Conservation (phyloP, 2,329 filamentous ascomycete genomes). For the Ampelomyces quisqualis region DNA sequence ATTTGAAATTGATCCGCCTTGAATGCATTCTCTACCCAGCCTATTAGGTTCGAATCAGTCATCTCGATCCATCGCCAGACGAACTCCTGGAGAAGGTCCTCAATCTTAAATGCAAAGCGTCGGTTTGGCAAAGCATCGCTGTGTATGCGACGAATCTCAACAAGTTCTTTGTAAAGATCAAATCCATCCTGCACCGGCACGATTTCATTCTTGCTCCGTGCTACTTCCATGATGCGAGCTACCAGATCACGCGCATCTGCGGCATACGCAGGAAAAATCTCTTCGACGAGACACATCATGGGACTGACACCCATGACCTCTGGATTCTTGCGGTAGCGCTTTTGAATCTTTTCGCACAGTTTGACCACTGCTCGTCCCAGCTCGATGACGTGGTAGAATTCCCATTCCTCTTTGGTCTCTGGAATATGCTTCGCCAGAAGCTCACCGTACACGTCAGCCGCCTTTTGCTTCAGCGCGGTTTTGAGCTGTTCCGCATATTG, state of each 20-base stretch:
- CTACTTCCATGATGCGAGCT: constrained; percentile 72
- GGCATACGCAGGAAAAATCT: constrained; percentile 86
- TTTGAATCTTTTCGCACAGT: constrained; percentile 83
- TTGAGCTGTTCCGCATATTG: constrained; percentile 71
- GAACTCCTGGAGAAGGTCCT: constrained; percentile 82
- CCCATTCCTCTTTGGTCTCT: constrained; percentile 77
- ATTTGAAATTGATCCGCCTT: constrained; percentile 86
- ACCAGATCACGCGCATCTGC: constrained; percentile 86
- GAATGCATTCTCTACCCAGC: constrained; percentile 86
- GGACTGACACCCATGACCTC: constrained; percentile 78
- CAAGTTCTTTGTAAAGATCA: constrained; percentile 84
- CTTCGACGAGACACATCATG: constrained; percentile 72
- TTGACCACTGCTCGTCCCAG: constrained; percentile 84
- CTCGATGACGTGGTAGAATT: constrained; percentile 86
- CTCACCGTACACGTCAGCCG: constrained; percentile 74
- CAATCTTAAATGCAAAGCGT: constrained; percentile 83
- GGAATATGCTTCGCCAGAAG: constrained; percentile 80
- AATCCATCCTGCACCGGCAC: constrained; percentile 91
- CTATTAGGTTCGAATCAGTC: constrained; percentile 75
- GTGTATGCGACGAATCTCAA: constrained; percentile 81
- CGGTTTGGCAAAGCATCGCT: constrained; percentile 67
- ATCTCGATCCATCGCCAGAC: constrained; percentile 93
- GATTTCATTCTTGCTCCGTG: constrained; percentile 68
- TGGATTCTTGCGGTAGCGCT: constrained; percentile 84
- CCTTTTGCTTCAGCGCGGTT: constrained; percentile 71